Conservation (phyloP, 169 alveolate species). For the Eimeria tenella region DNA sequence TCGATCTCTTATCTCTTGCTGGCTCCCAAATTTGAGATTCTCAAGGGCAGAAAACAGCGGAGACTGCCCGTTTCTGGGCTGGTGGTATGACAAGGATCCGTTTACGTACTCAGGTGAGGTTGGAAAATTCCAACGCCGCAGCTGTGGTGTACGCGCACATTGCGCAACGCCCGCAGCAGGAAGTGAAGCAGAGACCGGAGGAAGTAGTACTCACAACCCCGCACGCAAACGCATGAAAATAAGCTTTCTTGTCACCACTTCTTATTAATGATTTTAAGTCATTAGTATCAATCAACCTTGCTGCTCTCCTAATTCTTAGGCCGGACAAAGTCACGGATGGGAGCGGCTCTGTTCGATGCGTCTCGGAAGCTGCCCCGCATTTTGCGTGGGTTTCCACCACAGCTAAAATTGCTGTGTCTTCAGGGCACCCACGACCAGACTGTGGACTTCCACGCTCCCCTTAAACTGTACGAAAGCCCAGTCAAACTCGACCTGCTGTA, state of each 20-base stretch:
- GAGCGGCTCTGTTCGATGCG: slow-evolving; percentile 58
- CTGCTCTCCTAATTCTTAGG: slow-evolving; percentile 11
- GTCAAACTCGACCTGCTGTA: slow-evolving; percentile 62
- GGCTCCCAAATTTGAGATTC: slow-evolving; percentile 67
- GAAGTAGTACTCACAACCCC: background rate
- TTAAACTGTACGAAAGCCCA: slow-evolving; percentile 37
- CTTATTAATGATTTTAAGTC: background rate
- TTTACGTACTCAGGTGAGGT: slow-evolving; percentile 58
- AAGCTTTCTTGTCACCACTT: background rate
- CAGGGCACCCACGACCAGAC: slow-evolving; percentile 71
- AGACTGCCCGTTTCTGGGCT: slow-evolving; percentile 62
- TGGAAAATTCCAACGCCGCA: background rate
- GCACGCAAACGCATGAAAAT: no score
- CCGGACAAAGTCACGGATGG: slow-evolving; percentile 66
- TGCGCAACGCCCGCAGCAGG: background rate
- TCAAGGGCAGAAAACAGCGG: slow-evolving; percentile 35
- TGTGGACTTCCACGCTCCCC: slow-evolving; percentile 62
- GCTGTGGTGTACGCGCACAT: background rate
- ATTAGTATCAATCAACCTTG: no score
- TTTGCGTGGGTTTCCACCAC: slow-evolving; percentile 28
- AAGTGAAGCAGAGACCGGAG: background rate
- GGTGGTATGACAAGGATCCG: slow-evolving; percentile 74
- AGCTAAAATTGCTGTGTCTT: slow-evolving; percentile 52
- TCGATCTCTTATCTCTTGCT: slow-evolving; percentile 41
- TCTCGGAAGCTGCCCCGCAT: background rate